Base-by-base conservation (phyloP, 139 green algal genomes). In the Nannochloris sp. region DNA sequence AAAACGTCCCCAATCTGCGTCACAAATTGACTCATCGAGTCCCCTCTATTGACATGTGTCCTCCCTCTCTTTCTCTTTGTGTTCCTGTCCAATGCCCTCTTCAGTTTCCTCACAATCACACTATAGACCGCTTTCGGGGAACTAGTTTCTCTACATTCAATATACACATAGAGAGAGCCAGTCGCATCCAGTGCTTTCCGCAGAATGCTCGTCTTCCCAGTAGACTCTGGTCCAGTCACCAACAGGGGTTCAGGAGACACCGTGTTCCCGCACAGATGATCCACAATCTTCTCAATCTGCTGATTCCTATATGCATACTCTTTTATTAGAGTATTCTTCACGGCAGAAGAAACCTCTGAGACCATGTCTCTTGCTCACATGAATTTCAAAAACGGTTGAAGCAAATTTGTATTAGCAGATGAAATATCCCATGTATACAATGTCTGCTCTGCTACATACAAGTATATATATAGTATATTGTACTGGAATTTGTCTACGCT, bases 211-310 rank as follows among this genome's bases (percentile, higher is more conserved):
- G 77, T 81, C 62, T 84, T 84, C 29, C 77, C 77, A 2, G 70
- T 77, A 6, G 62, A 62, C 5, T 51, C 36, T 3, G 66, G 53
- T 1, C 77, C 77, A 29, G 74, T 55, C 0, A 84, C 83, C 81
- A 97, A 93, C 91, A 66, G 0, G 33, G 36, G 13, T 14, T 44
- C 26, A n/a, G 12, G 51, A 4, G 14, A 45, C n/a, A 43, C n/a
- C 20, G 14, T 25, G 6, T 16, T 37, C n/a, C 8, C n/a, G 13
- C 46, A 14, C 14, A 66, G 3, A 56, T 31, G 26, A 28, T 25
- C 14, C 23, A 31, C 60, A 45, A 66, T 26, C 30, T 59, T 44
- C 31, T 59, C 60, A 25, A 66, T 66, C 20, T 66, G 31, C 8
- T 17, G 13, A 20, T 56, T n/a, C 1, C 60, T 40, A 26, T 44